Evolutionary conservation across 192 early-diverging fungal genomes (phyloP), one percentile per base, ranked within the genome.

Genomic region (Coemansia sp.): DNA sequence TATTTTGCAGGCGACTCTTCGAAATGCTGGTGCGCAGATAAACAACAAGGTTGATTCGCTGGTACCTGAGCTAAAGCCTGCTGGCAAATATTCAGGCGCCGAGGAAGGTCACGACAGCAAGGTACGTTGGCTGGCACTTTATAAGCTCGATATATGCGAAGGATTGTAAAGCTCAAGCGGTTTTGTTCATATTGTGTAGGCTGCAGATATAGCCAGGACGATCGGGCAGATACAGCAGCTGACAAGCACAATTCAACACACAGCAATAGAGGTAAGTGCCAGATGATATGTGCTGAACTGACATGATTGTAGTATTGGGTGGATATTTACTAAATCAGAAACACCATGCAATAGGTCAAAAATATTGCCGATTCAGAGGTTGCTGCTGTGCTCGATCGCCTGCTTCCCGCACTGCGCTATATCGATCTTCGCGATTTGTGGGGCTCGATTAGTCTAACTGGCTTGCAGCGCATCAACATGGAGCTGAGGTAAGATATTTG

Each of bases 351-450:
- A 16, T 56, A 56, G 54, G 38, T 25, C 11, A 56, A 25, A 4
- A 27, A 6, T 21, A 40, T 10, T 22, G 54, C 54, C 21, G 24
- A 35, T 3, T 21, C 21, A 1, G 54, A 55, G 22, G 55, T 56
- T 42, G 55, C 42, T 5, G 55, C 22, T 30, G 16, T 40, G 43
- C 55, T 44, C 45, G 32, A 50, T 32, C 54, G 24, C 5, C 21
- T 77, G 47, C 53, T 64, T n/a, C 50, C 47, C 19, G 38, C 60
- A 9, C 49, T 71, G 14, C 49, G 44, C 14, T 67, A 77, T 56
- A 40, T 42, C 23, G 67, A 69, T 28, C 50, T 65, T 21, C 68
- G 74, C 18, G 58, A 64, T 6, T 56, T 57, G 24, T 77, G 74
- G 74, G 60, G 61, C 52, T 43, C 67, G 7, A 57, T 68, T 29